Evolutionary conservation across 345 rosid species (phyloP).

Genomic region (Moringa oleifera): DNA sequence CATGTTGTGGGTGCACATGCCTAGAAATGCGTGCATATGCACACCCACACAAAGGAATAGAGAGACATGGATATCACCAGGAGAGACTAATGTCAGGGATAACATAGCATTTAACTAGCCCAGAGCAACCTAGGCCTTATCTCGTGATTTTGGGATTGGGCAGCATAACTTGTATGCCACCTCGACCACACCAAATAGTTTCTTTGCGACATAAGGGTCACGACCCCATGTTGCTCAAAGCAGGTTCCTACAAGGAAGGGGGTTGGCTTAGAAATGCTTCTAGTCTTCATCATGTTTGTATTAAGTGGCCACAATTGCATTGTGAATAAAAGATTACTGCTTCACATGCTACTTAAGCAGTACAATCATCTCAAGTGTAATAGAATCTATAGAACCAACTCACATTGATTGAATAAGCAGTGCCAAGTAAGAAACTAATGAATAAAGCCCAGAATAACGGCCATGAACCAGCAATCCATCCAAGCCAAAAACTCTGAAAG

Average conservation of each 20-base stretch:
- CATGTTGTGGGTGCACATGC: too few species aligned
- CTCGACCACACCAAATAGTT: background rate
- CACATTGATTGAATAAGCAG: conserved; percentile 93
- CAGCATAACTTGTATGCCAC: background rate
- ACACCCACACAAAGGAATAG: too few species aligned
- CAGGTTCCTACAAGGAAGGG: background rate
- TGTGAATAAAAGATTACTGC: too few species aligned
- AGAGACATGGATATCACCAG: too few species aligned
- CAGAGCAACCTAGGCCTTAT: background rate
- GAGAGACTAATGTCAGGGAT: too few species aligned
- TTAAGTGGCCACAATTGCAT: background rate
- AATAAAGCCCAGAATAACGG: conserved; percentile 96
- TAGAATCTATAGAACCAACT: conserved; percentile 21
- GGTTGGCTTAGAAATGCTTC: background rate
- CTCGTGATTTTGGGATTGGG: background rate
- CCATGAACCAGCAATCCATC: conserved; percentile 87
- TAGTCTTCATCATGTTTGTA: background rate
- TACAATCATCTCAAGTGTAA: background rate
- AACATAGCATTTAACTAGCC: background rate
- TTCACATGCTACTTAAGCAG: background rate
- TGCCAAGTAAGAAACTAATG: conserved; percentile 85
- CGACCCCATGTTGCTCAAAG: too few species aligned
- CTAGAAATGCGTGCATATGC: too few species aligned
- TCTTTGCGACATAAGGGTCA: background rate
- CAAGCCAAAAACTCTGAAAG: conserved; percentile 84